Evolutionary conservation across 805 yeast genomes (phyloP), one percentile per base, ranked within the genome.

Genomic region (Ogataea zsoltii): DNA sequence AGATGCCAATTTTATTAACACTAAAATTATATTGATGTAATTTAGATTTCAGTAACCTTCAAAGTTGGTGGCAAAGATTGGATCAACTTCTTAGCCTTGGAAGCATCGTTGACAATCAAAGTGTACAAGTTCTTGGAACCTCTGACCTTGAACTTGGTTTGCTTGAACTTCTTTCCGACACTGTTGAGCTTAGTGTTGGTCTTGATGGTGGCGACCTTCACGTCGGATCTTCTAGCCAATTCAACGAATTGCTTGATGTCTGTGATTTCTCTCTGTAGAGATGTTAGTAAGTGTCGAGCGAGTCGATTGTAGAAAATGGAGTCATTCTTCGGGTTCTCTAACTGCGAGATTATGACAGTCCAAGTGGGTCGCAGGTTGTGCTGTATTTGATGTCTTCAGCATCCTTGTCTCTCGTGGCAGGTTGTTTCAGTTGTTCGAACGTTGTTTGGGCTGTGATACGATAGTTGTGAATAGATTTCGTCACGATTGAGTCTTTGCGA

Each of bases 61-160:
- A 87, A 81, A 67, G 87, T 81, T 72, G 99, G 96, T 74, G 98
- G 97, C 68, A 94, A 82, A 68, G 98, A 87, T 81, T 91, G 97
- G 70, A 88, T 84, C 78, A 94, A 83, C 82, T 94, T 94, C 85
- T 88, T 83, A 68, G 98, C 98, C 83, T 90, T 91, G 74, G 88
- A 85, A 68, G 89, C 86, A 75, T 94, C 98, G 79, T 86, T 82
- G 68, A 94, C 92, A 63, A 87, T 87, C 75, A 92, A 81, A 65
- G 99, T 94, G 88, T 94, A 94, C 70, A 89, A 83, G 81, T 87
- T 74, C 74, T 80, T 89, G 58, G 96, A 68, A 75, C 97, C 97
- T 83, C 98, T 90, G 69, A 94, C 88, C 88, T 94, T 94, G 91
- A 94, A 94, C 79, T 94, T 94, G 80, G 97, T 90, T 78, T 87